Evolutionary conservation across 176 grass and related monocot genomes (phyloP).

Genomic region (Saccharum spontaneum): DNA sequence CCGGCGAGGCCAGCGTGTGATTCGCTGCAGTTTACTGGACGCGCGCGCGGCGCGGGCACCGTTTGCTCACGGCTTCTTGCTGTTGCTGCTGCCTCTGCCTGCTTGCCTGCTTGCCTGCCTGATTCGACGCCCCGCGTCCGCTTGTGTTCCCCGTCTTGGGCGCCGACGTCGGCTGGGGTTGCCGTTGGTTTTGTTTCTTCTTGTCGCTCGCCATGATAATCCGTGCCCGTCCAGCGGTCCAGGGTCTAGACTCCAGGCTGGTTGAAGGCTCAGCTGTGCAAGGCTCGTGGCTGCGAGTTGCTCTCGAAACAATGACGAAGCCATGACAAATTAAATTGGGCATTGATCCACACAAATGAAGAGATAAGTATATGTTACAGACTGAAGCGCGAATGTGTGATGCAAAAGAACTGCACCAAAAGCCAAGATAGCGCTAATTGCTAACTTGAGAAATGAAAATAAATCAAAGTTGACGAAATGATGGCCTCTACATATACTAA

Average conservation of each 20-base stretch:
- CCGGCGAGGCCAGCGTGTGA: neutral
- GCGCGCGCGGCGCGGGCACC: neutral
- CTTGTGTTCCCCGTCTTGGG: neutral
- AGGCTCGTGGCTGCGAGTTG: neutral
- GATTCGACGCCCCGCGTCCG: neutral
- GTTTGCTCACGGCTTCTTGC: neutral
- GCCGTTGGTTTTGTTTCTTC: neutral
- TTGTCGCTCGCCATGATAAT: neutral
- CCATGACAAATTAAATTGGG: neutral
- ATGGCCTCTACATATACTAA: neutral
- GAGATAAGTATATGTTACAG: neutral
- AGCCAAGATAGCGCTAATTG: neutral
- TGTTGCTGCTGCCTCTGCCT: neutral
- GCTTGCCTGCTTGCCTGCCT: too few relatives aligned
- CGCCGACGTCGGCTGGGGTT: neutral
- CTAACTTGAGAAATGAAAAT: neutral
- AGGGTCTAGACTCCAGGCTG: neutral
- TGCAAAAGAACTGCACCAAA: neutral
- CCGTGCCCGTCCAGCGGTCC: neutral
- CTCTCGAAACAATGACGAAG: neutral
- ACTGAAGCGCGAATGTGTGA: neutral
- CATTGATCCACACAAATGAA: neutral
- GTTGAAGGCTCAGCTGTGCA: neutral
- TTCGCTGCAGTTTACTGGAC: neutral
- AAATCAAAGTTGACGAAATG: neutral